Evolutionary conservation across 1,284 basidiomycete genomes (phyloP), one percentile per base, ranked within the genome.

Genomic region (Cutaneotrichosporon sp.): DNA sequence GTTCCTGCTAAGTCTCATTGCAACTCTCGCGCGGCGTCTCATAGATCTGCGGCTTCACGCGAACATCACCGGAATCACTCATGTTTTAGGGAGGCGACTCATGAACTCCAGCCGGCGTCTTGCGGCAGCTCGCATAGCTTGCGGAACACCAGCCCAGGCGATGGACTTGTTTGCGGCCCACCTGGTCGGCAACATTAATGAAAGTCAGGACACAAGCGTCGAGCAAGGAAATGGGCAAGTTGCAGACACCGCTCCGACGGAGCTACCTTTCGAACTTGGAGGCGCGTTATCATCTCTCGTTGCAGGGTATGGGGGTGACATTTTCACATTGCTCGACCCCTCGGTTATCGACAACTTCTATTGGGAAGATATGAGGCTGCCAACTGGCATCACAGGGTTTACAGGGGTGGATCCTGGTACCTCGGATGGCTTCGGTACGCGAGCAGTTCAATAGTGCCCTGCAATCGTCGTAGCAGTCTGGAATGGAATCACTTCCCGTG

Each of bases 1-100:
- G n/a, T 61, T 57, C 37, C 52, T 54, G 17, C 54, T 61, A 8
- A 45, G 46, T 25, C 49, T 61, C 19, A 43, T 54, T 9, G 55
- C 52, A 3, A 49, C 49, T 3, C 49, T 61, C n/a, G 56, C 60
- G 5, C 44, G 42, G 1, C 51, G 52, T 2, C 45, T 61, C 0
- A 54, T 57, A 17, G 31, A 52, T 7, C 35, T 61, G 12, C 53
- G 58, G 20, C 46, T 52, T 14, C 60, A 61, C 33, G 50, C 43
- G 12, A 59, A 61, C 37, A 32, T 56, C n/a, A 43, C 52, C 14
- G 39, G 53, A 11, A 59, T 61, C 29, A 53, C 54, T 6, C 41
- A 41, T 7, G 54, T 59, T 0, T 47, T 61, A 3, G 60, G 60
- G 22, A 52, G 54, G 16, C 47, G 54, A 14, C 34, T 61, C 14